Evolutionary conservation across 2,329 filamentous ascomycete genomes (phyloP).

Genomic region (Hypoxylon sp.): DNA sequence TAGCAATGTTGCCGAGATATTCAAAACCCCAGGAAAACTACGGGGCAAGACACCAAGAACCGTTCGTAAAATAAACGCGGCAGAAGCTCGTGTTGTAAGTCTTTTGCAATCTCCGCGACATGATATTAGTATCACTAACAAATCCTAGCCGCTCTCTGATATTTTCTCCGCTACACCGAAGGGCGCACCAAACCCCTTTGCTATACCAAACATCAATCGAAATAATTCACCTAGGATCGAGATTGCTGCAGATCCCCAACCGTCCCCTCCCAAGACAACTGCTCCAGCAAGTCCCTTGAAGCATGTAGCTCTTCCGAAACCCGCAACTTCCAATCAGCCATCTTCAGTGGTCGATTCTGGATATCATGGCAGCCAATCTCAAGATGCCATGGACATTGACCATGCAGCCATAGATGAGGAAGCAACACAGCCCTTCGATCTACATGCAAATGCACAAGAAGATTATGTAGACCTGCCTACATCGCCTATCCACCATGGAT

Average conservation of each 20-base stretch:
- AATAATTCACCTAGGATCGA: slow-evolving; percentile 71
- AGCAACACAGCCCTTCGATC: slow-evolving; percentile 47
- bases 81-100: slow-evolving; percentile 75
- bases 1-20: slow-evolving; percentile 94
- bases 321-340: slow-evolving; percentile 47
- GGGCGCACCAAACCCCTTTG: slow-evolving; percentile 68
- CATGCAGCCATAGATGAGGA: slow-evolving; percentile 42
- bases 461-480: slow-evolving; percentile 45
- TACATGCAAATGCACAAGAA: slow-evolving; percentile 36
- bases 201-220: slow-evolving; percentile 63
- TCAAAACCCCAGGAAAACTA: slow-evolving; percentile 91
- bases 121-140: slow-evolving; percentile 37
- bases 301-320: slow-evolving; percentile 54
- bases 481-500: slow-evolving; percentile 40
- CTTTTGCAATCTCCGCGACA: slow-evolving; percentile 17
- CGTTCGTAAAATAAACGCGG: slow-evolving; percentile 70
- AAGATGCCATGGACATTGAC: slow-evolving; percentile 65
- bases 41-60: slow-evolving; percentile 86
- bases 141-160: slow-evolving; percentile 69
- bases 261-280: slow-evolving; percentile 53
- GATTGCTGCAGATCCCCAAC: slow-evolving; percentile 68
- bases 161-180: slow-evolving; percentile 71
- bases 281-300: slow-evolving; percentile 57
- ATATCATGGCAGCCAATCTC: slow-evolving; percentile 77
- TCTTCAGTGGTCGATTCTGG: slow-evolving; percentile 73